Base-by-base conservation (phyloP, 129 eudicot species). In the Calendula officinalis region DNA sequence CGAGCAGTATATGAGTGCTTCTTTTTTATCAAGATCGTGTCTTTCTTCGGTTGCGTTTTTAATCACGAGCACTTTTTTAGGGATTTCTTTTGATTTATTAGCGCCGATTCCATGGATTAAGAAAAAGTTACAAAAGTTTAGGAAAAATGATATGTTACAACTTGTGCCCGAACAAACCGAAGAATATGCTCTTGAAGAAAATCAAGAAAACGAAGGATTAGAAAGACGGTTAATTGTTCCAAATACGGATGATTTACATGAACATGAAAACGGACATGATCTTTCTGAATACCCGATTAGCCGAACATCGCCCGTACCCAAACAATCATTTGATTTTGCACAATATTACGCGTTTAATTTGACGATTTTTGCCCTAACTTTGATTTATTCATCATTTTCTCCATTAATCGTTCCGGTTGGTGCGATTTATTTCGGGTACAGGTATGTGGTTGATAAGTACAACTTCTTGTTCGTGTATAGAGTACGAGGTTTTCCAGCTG, bases 101-200 rank as follows among this genome's bases (percentile, higher is more conserved):
- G 95, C 99, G 22, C 99, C 99, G 27, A 80, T 94, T 17, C 99
- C 99, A 12, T 94, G 97, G 97, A 94, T 94, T 22, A 94, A 94
- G 65, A 86, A 73, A 44, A 86, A 85, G 57, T 89, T 94, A 43
- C 86, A 77, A 37, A 94, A 76, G 71, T 86, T 94, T 16, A 78
- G 87, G 4, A 94, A 94, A 68, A 94, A 94, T 48, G 99, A 94
- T 64, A 94, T 94, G 97, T 82, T 86, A 55, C 95, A 94, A 74
- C 82, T 94, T 49, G 99, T 94, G 30, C 99, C 99, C 0, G 99
- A 94, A 67, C 83, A 78, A 60, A 74, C 56, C 22, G 99, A 89
- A 43, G 95, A 82, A 60, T 88, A 79, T 62, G 79, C 97, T 6
- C 76, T 89, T 62, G 88, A 89, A 65, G 90, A 89, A 60, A 83